A percentile compares a stretch with the other conserved stretches of the same genome.
Evolutionary conservation across 257 asterid species (phyloP).

Genomic region (Plectranthus barbatus): DNA sequence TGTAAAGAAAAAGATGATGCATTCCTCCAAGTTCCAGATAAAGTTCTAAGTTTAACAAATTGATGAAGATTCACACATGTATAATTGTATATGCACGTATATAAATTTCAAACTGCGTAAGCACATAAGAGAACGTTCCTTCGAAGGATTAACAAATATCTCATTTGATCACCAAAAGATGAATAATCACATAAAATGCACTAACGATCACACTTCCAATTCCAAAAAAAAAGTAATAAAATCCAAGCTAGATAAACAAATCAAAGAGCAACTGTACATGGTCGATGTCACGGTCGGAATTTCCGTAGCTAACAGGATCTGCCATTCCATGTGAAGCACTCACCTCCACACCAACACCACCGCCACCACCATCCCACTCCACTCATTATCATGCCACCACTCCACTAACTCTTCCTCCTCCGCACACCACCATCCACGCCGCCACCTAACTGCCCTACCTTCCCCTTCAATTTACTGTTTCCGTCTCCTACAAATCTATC

Average conservation of each 20-base stretch:
- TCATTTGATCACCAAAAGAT: conserved; percentile 8
- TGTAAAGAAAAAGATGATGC: background rate
- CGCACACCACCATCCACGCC: conserved; percentile 62
- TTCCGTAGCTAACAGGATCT: conserved; percentile 82
- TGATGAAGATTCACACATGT: background rate
- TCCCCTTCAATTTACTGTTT: conserved; percentile 14
- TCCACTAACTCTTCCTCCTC: conserved; percentile 37
- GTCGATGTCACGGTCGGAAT: conserved; percentile 76
- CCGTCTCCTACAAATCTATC: conserved; percentile 26
- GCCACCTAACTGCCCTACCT: conserved; percentile 24
- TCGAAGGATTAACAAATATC: background rate
- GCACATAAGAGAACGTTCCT: background rate
- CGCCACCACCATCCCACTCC: conserved; percentile 62
- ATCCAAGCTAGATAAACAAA: background rate
- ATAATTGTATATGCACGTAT: background rate
- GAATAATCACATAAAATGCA: background rate
- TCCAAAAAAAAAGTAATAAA: background rate
- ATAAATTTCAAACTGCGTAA: background rate
- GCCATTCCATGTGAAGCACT: conserved; percentile 89
- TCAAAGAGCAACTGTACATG: conserved; percentile 41
- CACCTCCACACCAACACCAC: conserved; percentile 73
- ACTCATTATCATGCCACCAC: conserved; percentile 75
- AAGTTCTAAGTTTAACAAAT: background rate
- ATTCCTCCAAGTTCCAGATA: conserved; percentile 13
- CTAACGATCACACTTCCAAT: conserved; percentile 10